Evolutionary conservation across 2,329 filamentous ascomycete species (phyloP).

Genomic region (Aspergillus clavatus): DNA sequence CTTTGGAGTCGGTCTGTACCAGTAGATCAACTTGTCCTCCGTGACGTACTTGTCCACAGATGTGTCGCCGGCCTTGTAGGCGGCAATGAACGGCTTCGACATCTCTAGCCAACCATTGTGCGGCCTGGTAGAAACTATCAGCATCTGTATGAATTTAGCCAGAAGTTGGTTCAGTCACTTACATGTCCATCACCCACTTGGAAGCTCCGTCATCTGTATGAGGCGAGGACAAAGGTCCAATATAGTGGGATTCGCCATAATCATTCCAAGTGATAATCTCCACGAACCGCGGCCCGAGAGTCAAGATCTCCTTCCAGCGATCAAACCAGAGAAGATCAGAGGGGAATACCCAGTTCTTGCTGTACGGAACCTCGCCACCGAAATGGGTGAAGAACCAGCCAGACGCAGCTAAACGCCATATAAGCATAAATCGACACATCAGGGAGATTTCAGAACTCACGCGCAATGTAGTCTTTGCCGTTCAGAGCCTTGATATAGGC

Average conservation of each 20-base stretch:
- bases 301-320: constrained; percentile 41
- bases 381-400: constrained; percentile 52
- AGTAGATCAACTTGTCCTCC: constrained; percentile 51
- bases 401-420: constrained; percentile 34
- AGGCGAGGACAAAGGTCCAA: constrained; percentile 45
- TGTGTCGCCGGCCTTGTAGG: constrained; percentile 47
- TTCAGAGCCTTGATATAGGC: constrained; percentile 30
- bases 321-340: constrained; percentile 44
- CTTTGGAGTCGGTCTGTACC: constrained; percentile 51
- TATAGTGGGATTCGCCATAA: constrained; percentile 54
- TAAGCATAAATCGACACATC: neutral
- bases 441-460: constrained; percentile 20
- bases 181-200: constrained; percentile 50
- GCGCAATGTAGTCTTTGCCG: constrained; percentile 48
- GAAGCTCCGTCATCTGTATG: constrained; percentile 39
- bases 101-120: constrained; percentile 53
- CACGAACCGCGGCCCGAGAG: constrained; percentile 46
- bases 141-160: neutral
- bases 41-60: constrained; percentile 36
- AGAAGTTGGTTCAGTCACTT: constrained; percentile 11
- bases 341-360: constrained; percentile 51
- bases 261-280: constrained; percentile 49
- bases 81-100: constrained; percentile 50
- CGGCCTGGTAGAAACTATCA: constrained; percentile 32
- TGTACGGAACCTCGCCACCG: constrained; percentile 42